Percentiles rank a stretch among this genome's conserved stretches.
These are phyloP conservation scores for Paradendryphiella salina DNA, from an alignment of 2,329 filamentous ascomycete genomes.

Conservation along the genomic window DNA sequence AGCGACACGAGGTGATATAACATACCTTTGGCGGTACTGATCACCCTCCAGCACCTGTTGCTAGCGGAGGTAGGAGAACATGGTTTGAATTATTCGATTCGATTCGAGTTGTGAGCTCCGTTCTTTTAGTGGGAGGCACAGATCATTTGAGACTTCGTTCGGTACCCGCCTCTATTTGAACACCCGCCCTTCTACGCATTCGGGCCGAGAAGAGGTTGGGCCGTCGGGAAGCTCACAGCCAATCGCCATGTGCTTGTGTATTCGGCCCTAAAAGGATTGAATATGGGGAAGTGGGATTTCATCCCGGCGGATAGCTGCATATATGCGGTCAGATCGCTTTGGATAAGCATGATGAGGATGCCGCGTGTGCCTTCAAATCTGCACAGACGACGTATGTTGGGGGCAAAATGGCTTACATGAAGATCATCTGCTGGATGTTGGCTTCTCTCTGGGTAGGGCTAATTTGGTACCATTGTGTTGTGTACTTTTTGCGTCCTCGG, in stretches of 20 bases:
- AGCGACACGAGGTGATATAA: background rate
- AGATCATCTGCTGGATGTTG: background rate
- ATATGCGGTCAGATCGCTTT: slow-evolving; percentile 4
- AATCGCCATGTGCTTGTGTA: background rate
- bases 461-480: background rate
- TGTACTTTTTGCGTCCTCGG: background rate
- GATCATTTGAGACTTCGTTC: background rate
- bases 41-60: background rate
- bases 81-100: background rate
- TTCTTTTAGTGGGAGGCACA: background rate
- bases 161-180: slow-evolving; percentile 7
- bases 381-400: background rate
- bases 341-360: background rate
- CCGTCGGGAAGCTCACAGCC: background rate
- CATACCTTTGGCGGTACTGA: background rate
- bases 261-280: background rate
- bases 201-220: background rate
- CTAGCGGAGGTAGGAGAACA: background rate
- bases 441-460: background rate
- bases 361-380: background rate
- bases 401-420: background rate
- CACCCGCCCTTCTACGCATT: background rate
- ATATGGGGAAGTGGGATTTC: slow-evolving; percentile 3
- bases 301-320: background rate
- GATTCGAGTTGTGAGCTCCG: background rate